These are phyloP conservation scores for Talaromyces albobiverticillius DNA, from an alignment of 2,329 filamentous ascomycete genomes.

Conservation along the genomic window DNA sequence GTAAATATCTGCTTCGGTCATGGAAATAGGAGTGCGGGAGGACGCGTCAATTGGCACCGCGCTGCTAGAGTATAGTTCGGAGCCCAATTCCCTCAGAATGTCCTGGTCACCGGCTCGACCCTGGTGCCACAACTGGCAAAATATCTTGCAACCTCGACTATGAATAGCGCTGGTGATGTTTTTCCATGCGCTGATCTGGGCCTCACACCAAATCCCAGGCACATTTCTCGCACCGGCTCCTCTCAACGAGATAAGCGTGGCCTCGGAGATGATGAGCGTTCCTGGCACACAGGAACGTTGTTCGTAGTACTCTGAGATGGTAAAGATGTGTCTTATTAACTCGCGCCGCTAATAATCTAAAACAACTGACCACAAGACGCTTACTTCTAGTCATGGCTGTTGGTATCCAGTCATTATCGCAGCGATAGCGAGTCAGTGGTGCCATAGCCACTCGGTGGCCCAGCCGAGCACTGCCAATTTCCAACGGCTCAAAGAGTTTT, in stretches of 20 bases:
- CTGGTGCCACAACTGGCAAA: slow-evolving; percentile 57
- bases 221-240: slow-evolving; percentile 47
- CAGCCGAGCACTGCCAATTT: slow-evolving; percentile 34
- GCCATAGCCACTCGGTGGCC: slow-evolving; percentile 50
- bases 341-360: background rate
- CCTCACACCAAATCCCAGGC: slow-evolving; percentile 54
- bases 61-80: slow-evolving; percentile 36
- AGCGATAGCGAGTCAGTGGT: slow-evolving; percentile 52
- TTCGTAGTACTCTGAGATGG: slow-evolving; percentile 47
- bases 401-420: slow-evolving; percentile 44
- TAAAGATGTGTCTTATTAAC: background rate
- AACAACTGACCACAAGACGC: background rate
- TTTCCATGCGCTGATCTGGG: slow-evolving; percentile 57
- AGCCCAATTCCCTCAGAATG: slow-evolving; percentile 24
- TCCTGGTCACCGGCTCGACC: slow-evolving; percentile 51
- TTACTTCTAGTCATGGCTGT: slow-evolving; percentile 28
- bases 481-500: slow-evolving; percentile 26
- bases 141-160: slow-evolving; percentile 56
- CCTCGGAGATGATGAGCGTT: slow-evolving; percentile 58
- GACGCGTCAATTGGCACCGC: slow-evolving; percentile 38
- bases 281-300: slow-evolving; percentile 47
- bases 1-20: slow-evolving; percentile 41
- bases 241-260: slow-evolving; percentile 47
- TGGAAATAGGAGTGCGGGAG: slow-evolving; percentile 30
- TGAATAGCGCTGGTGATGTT: slow-evolving; percentile 60